Evolutionary conservation across 2,329 filamentous ascomycete genomes (phyloP).

Genomic region (Monilinia fructigena): DNA sequence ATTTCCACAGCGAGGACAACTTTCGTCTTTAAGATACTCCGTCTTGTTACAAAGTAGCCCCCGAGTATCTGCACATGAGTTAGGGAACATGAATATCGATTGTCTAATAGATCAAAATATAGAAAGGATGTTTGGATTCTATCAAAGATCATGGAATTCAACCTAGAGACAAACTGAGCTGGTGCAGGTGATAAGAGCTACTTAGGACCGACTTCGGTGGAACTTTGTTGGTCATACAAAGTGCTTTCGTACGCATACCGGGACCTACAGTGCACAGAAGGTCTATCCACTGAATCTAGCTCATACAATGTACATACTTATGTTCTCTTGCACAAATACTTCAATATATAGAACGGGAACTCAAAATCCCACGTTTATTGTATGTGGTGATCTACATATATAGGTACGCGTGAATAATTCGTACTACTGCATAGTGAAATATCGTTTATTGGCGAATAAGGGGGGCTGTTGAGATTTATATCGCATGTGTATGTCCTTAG

Average conservation of each 20-base stretch:
- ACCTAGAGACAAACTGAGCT: background rate
- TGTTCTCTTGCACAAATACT: background rate
- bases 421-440: background rate
- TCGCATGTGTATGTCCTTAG: background rate
- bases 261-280: background rate
- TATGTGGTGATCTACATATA: background rate
- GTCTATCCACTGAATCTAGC: background rate
- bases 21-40: background rate
- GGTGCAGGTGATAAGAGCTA: slow-evolving; percentile 10
- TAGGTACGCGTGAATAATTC: background rate
- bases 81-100: background rate
- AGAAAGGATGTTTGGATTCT: background rate
- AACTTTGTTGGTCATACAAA: slow-evolving; percentile 2
- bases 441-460: background rate
- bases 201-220: slow-evolving; percentile 4
- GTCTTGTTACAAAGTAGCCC: background rate
- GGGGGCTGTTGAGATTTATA: background rate
- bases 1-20: slow-evolving; percentile 9
- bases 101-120: background rate
- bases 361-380: background rate
- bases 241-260: background rate
- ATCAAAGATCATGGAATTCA: background rate
- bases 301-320: background rate
- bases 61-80: background rate
- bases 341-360: background rate